Evolutionary conservation across 352 stramenopile species (phyloP), one percentile per base, ranked within the genome.

Genomic region (Ophiocytium majus): DNA sequence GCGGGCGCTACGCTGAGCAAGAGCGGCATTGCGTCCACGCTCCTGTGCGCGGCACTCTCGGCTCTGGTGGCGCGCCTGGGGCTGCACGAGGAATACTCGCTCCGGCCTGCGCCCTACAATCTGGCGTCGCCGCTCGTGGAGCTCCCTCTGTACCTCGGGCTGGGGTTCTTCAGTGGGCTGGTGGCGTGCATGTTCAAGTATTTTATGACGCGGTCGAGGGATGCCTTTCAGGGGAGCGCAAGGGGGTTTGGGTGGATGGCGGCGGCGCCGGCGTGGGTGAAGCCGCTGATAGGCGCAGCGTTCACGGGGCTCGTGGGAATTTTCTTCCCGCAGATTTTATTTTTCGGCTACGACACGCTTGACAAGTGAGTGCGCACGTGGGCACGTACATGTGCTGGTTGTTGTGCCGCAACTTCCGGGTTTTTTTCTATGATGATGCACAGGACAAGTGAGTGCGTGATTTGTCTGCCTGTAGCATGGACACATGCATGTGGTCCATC

Each of bases 331-430:
- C 91, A 94, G 89, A 81, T 94, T 76, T 81, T 95, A 0, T 95
- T 95, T 86, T 94, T 94, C 88, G 92, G 92, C 17, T 95, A 95
- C 80, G 92, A 94, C 63, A 94, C 92, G 64, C 86, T 94, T n/a
- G n/a, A n/a, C n/a, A n/a, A n/a, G n/a, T n/a, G n/a, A n/a, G n/a
- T n/a, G n/a, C n/a, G n/a, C n/a, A n/a, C n/a, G n/a, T n/a, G n/a
- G n/a, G n/a, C n/a, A n/a, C n/a, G n/a, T n/a, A n/a, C n/a, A n/a
- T n/a, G n/a, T n/a, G n/a, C n/a, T n/a, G n/a, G n/a, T n/a, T n/a
- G n/a, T n/a, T n/a, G n/a, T n/a, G n/a, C n/a, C n/a, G n/a, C n/a
- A n/a, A n/a, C n/a, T n/a, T n/a, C n/a, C n/a, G n/a, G n/a, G n/a
- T n/a, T n/a, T n/a, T n/a, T n/a, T n/a, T n/a, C n/a, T n/a, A n/a